Percentiles rank a stretch among this genome's conserved stretches.
Evolutionary conservation across 805 yeast species (phyloP).

Genomic region (Candida montana): DNA sequence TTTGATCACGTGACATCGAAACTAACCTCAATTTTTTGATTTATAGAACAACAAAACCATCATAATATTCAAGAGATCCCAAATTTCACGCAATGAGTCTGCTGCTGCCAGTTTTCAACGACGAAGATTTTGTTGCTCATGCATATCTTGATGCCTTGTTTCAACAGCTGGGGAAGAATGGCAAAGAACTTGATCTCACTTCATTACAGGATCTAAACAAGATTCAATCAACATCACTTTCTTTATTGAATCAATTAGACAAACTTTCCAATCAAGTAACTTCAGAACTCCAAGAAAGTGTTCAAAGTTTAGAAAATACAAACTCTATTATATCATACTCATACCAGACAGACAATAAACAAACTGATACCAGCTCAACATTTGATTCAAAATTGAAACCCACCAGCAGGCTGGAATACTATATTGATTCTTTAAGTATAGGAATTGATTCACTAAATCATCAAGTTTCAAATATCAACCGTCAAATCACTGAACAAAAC

Average conservation of each 20-base stretch:
- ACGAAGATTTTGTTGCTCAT: constrained; percentile 58
- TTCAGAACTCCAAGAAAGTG: constrained; percentile 44
- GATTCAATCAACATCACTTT: constrained; percentile 43
- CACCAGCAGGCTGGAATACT: constrained; percentile 59
- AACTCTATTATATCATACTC: constrained; percentile 46
- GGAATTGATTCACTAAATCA: constrained; percentile 52
- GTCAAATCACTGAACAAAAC: not conserved
- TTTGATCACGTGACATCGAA: too few species aligned
- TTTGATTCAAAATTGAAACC: constrained; percentile 30
- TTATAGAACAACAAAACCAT: too few species aligned
- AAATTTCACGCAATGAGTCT: constrained; percentile 22
- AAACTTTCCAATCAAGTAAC: constrained; percentile 56
- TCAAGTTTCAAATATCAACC: constrained; percentile 31
- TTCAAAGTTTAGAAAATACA: constrained; percentile 42
- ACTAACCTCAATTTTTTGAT: too few species aligned
- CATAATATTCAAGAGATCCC: too few species aligned
- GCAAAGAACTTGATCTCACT: constrained; percentile 4
- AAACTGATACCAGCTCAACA: constrained; percentile 1
- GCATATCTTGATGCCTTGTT: constrained; percentile 61
- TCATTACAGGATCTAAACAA: constrained; percentile 30
- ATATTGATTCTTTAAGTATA: constrained; percentile 53
- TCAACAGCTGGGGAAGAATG: constrained; percentile 12
- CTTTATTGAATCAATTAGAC: constrained; percentile 55
- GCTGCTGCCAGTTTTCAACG: constrained; percentile 62
- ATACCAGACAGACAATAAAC: constrained; percentile 16